Conservation (phyloP, 176 grass and related monocot genomes). For the Triticum dicoccoides region DNA sequence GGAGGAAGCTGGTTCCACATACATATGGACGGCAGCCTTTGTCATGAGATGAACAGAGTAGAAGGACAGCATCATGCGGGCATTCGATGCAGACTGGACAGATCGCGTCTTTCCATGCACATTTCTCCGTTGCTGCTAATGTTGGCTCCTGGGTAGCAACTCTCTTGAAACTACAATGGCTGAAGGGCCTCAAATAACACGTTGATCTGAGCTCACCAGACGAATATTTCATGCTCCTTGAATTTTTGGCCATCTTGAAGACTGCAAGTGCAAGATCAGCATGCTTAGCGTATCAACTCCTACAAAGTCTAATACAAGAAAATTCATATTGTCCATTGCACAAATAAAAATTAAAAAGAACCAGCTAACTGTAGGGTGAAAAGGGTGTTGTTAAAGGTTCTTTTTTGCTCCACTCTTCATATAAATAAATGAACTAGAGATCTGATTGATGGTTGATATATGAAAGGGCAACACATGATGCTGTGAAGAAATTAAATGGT, state of each 20-base stretch:
- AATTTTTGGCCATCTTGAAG: constrained; percentile 54
- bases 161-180: constrained; percentile 28
- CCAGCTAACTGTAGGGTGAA: not conserved
- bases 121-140: constrained; percentile 55
- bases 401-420: not conserved
- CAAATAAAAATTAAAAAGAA: not conserved
- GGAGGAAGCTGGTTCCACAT: constrained; percentile 60
- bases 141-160: constrained; percentile 20
- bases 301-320: not conserved
- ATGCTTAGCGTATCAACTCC: not conserved
- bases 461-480: not conserved
- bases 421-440: not conserved
- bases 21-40: constrained; percentile 87
- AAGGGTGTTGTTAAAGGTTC: not conserved
- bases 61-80: constrained; percentile 80
- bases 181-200: constrained; percentile 9
- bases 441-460: not conserved
- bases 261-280: constrained; percentile 12
- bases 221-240: constrained; percentile 18
- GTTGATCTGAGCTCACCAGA: constrained; percentile 27
- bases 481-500: not conserved
- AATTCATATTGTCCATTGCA: not conserved
- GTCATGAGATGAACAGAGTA: constrained; percentile 83
- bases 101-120: constrained; percentile 61
- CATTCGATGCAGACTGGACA: constrained; percentile 86